phyloP scores from a whole-genome alignment of 257 asterid genomes.

The Asclepias syriaca region DNA sequence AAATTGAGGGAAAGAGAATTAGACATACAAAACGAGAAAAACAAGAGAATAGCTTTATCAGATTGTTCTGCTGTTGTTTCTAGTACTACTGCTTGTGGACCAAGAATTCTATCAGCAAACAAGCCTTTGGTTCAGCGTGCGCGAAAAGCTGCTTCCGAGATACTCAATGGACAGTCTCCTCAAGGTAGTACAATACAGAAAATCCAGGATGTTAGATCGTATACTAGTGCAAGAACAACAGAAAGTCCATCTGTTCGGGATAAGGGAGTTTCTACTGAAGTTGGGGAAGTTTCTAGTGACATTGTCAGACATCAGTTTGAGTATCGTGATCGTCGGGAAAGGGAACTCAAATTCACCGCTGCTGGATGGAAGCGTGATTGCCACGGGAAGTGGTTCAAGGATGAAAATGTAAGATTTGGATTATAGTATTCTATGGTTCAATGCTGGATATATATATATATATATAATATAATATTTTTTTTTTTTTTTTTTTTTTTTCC shows the following conservation, averaged over 20 bases:
- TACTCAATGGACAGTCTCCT: slow-evolving; percentile 17
- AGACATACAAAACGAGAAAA: slow-evolving; percentile 33
- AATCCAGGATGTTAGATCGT: slow-evolving; percentile 21
- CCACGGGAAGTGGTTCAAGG: slow-evolving; percentile 78
- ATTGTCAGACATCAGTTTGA: slow-evolving; percentile 15
- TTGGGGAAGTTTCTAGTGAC: slow-evolving; percentile 20
- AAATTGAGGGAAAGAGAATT: slow-evolving; percentile 43
- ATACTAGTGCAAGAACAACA: slow-evolving; percentile 7
- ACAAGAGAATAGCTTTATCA: slow-evolving; percentile 47
- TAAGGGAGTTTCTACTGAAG: slow-evolving; percentile 16
- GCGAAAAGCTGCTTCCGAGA: slow-evolving; percentile 45
- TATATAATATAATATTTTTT: too few relatives aligned
- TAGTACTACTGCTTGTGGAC: slow-evolving; percentile 6
- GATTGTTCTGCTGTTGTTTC: slow-evolving; percentile 24
- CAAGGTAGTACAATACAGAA: background rate
- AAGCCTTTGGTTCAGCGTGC: slow-evolving; percentile 44
- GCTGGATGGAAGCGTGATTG: slow-evolving; percentile 80
- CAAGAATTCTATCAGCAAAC: slow-evolving; percentile 17
- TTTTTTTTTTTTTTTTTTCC: background rate
- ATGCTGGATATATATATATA: too few relatives aligned
- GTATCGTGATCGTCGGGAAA: slow-evolving; percentile 36
- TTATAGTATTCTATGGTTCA: background rate
- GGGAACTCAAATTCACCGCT: slow-evolving; percentile 67
- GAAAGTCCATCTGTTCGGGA: slow-evolving; percentile 14
- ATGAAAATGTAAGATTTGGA: slow-evolving; percentile 58